Percentiles rank a stretch among this genome's conserved stretches.
Evolutionary conservation across 2,329 filamentous ascomycete genomes (phyloP).

Genomic region (Microsporum ferrugineum): DNA sequence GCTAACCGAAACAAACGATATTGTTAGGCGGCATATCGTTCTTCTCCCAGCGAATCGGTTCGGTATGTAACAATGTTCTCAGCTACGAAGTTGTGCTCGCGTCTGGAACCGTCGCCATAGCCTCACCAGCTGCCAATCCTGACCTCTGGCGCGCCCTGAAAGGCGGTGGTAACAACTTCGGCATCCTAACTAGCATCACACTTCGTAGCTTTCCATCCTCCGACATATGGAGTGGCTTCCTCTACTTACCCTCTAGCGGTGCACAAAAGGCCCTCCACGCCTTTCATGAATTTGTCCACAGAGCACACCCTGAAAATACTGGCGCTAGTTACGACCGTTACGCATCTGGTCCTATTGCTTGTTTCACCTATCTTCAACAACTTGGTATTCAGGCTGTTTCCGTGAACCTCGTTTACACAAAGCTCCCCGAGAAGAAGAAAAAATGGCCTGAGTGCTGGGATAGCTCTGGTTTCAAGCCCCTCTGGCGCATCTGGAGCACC

Average conservation of each 20-base stretch:
- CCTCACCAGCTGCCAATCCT: slow-evolving; percentile 18
- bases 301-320: slow-evolving; percentile 7
- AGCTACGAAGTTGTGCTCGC: slow-evolving; percentile 35
- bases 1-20: neutral
- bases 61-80: slow-evolving; percentile 38
- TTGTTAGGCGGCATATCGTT: slow-evolving; percentile 10
- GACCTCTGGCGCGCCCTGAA: slow-evolving; percentile 26
- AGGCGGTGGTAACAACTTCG: slow-evolving; percentile 36
- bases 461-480: slow-evolving; percentile 20
- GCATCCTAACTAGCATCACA: slow-evolving; percentile 33
- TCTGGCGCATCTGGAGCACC: slow-evolving; percentile 28
- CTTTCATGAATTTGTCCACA: slow-evolving; percentile 17
- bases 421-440: slow-evolving; percentile 12
- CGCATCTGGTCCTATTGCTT: slow-evolving; percentile 20
- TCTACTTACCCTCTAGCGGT: slow-evolving; percentile 20
- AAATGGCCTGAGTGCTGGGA: slow-evolving; percentile 25
- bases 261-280: slow-evolving; percentile 17
- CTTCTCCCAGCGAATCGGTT: slow-evolving; percentile 37
- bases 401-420: slow-evolving; percentile 2
- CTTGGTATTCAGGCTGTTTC: slow-evolving; percentile 4
- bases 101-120: slow-evolving; percentile 37
- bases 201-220: slow-evolving; percentile 22
- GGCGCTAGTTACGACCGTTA: slow-evolving; percentile 13
- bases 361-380: slow-evolving; percentile 15
- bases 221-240: slow-evolving; percentile 22